Percentiles rank a stretch among this genome's conserved stretches.
Evolutionary conservation across 2,329 filamentous ascomycete species (phyloP).

Genomic region (Talaromyces piceae): DNA sequence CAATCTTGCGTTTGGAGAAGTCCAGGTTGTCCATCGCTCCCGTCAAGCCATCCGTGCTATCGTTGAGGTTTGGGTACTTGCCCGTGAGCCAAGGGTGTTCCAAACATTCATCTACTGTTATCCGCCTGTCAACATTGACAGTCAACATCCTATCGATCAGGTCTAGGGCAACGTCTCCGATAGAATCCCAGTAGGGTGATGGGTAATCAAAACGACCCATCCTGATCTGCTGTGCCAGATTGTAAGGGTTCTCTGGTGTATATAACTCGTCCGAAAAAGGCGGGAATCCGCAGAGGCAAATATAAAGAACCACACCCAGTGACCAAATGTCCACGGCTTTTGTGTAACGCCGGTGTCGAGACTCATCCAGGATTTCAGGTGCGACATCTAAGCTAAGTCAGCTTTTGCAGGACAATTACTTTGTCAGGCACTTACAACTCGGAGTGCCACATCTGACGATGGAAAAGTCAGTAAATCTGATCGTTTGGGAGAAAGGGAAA

Average conservation of each 20-base stretch:
- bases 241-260: slow-evolving; percentile 73
- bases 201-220: slow-evolving; percentile 87
- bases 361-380: slow-evolving; percentile 84
- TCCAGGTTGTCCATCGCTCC: slow-evolving; percentile 77
- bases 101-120: slow-evolving; percentile 83
- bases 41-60: slow-evolving; percentile 88
- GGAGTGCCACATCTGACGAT: slow-evolving; percentile 80
- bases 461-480: slow-evolving; percentile 18
- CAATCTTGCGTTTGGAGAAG: slow-evolving; percentile 71
- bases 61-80: slow-evolving; percentile 53
- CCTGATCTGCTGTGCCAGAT: slow-evolving; percentile 81
- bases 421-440: slow-evolving; percentile 53
- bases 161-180: slow-evolving; percentile 80
- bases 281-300: slow-evolving; percentile 92
- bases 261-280: slow-evolving; percentile 94
- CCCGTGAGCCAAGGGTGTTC: slow-evolving; percentile 82
- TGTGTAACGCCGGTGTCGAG: slow-evolving; percentile 77
- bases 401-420: neutral
- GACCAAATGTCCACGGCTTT: slow-evolving; percentile 96
- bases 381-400: slow-evolving; percentile 59
- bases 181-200: slow-evolving; percentile 88
- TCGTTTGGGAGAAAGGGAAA: neutral
- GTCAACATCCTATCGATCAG: slow-evolving; percentile 93
- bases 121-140: slow-evolving; percentile 74
- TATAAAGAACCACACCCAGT: slow-evolving; percentile 94